Conservation (phyloP, 306 rosid genomes). For the Benincasa hispida region DNA sequence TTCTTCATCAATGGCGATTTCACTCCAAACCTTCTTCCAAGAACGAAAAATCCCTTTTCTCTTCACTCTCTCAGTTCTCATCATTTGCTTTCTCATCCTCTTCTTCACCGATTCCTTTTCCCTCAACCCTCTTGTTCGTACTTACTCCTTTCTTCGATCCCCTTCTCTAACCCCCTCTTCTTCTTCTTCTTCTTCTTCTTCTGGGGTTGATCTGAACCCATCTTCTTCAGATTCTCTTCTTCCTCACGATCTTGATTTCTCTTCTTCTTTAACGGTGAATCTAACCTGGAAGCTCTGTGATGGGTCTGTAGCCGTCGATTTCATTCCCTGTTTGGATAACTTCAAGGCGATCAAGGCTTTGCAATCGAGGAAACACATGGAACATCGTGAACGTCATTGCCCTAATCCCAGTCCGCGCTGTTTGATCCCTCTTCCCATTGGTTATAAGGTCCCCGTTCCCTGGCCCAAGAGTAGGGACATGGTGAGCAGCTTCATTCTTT, state of each 20-base stretch:
- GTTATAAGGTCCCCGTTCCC: slow-evolving; percentile 51
- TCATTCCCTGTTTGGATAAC: slow-evolving; percentile 86
- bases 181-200: slow-evolving; percentile 7
- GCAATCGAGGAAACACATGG: slow-evolving; percentile 70
- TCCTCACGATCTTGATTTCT: background rate
- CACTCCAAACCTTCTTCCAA: slow-evolving; percentile 24
- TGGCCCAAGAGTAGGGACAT: slow-evolving; percentile 99
- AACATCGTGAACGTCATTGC: slow-evolving; percentile 90
- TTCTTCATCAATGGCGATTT: slow-evolving; percentile 29
- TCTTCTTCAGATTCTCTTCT: background rate
- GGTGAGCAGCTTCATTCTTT: slow-evolving; percentile 88
- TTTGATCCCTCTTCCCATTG: slow-evolving; percentile 57
- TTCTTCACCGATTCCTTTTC: slow-evolving; percentile 31
- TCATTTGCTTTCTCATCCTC: slow-evolving; percentile 36
- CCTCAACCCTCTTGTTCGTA: slow-evolving; percentile 20
- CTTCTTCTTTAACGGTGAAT: background rate
- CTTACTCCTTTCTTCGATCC: slow-evolving; percentile 22
- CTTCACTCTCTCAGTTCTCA: slow-evolving; percentile 32
- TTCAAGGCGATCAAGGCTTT: slow-evolving; percentile 52
- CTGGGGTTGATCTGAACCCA: background rate
- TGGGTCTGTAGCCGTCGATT: slow-evolving; percentile 34
- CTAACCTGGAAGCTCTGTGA: slow-evolving; percentile 54
- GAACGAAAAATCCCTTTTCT: slow-evolving; percentile 51
- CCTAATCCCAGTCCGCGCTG: slow-evolving; percentile 39
- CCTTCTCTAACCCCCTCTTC: background rate